A percentile compares a stretch with the other conserved stretches of the same genome.
These are phyloP conservation scores for Exutisphaerella laricina DNA, from an alignment of 2,329 filamentous ascomycete genomes.

Conservation along the genomic window DNA sequence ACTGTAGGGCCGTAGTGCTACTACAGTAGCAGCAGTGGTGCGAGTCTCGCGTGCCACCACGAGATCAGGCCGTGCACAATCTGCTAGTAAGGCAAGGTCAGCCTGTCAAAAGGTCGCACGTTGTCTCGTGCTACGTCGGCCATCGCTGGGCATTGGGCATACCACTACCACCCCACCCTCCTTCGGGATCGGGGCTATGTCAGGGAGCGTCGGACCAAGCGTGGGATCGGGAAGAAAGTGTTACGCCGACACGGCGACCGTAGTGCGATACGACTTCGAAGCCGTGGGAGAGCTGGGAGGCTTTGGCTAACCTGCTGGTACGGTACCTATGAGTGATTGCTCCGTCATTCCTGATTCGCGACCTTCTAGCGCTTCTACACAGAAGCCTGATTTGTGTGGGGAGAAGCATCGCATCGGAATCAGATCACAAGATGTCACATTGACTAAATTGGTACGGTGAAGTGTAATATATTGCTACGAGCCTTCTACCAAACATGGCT, in stretches of 20 bases:
- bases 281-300: too few relatives aligned
- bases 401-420: too few relatives aligned
- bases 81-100: not conserved
- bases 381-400: too few relatives aligned
- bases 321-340: too few relatives aligned
- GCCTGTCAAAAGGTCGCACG: conserved; percentile 3
- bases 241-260: not conserved
- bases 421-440: too few relatives aligned
- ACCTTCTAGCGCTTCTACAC: too few relatives aligned
- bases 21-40: not conserved
- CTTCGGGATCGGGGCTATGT: not conserved
- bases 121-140: conserved; percentile 1
- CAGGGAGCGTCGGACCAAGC: not conserved
- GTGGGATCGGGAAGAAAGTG: not conserved
- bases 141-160: not conserved
- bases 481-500: too few relatives aligned
- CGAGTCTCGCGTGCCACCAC: not conserved
- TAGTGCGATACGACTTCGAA: too few relatives aligned
- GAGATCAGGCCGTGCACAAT: not conserved
- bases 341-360: not conserved
- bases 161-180: not conserved
- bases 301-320: too few relatives aligned
- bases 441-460: too few relatives aligned
- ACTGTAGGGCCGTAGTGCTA: not conserved
- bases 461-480: not conserved